Evolutionary conservation across 1,284 basidiomycete genomes (phyloP), one percentile per base, ranked within the genome.

Genomic region (Malassezia restricta): DNA sequence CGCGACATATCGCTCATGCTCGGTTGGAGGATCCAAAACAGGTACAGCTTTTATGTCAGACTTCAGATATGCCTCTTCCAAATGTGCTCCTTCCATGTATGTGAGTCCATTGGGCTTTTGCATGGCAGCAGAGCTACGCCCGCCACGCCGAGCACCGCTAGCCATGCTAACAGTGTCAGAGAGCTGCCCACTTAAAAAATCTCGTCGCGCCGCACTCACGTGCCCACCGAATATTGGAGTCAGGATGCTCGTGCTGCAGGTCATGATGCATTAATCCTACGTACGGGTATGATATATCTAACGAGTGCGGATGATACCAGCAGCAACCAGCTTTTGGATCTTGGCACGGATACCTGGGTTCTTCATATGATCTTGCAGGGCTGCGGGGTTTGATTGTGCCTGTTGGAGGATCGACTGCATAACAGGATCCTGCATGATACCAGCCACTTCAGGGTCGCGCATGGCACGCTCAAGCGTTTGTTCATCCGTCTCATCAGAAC

Each of bases 301-400:
- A 38, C 67, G 60, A 5, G 66, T 70, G 32, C 59, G 61, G 77
- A 94, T 91, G 71, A 95, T 87, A 54, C 91, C 91, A 27, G 89
- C 88, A 59, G 87, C 89, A 71, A 94, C 79, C 41, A 99, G 79
- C 77, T 95, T 95, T 76, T 86, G 81, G 60, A 94, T 86, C 78
- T 94, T 94, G 57, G 80, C 76, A 47, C 82, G 79, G 41, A 94
- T 83, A 51, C 80, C 78, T 8, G 65, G 57, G 39, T 92, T 95
- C 81, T 91, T 89, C 86, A 98, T 87, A 76, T 98, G 92, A 63
- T 95, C 88, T 75, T 89, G 86, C 56, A 99, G 77, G 14, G 90
- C 88, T 30, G 81, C 78, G 3, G 94, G 92, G 75, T 95, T 84
- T 43, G 77, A 74, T 76, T 99, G 94, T 5, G 90, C 89, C 76